These are phyloP conservation scores for Trichoderma gracile DNA, from an alignment of 2,329 filamentous ascomycete genomes.

Conservation along the genomic window DNA sequence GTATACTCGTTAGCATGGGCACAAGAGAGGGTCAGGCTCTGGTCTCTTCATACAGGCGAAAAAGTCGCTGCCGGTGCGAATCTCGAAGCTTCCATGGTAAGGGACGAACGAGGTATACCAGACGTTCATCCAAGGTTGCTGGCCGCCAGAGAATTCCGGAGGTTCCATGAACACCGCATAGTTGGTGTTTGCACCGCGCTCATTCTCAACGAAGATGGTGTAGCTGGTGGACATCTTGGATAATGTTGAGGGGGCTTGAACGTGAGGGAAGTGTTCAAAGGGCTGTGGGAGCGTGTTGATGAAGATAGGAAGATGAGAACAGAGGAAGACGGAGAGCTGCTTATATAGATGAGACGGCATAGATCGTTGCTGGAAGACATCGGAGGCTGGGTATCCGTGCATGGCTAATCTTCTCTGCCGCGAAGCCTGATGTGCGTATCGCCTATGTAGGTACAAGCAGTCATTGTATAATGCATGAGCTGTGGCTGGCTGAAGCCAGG, in stretches of 20 bases:
- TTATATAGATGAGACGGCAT: not conserved
- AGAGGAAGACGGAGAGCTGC: not conserved
- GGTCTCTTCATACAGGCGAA: slow-evolving; percentile 16
- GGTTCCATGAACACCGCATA: slow-evolving; percentile 23
- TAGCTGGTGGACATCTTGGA: slow-evolving; percentile 19
- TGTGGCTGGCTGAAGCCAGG: not conserved
- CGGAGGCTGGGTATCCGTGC: not conserved
- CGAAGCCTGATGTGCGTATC: not conserved
- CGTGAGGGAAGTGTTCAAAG: not conserved
- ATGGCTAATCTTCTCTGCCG: not conserved
- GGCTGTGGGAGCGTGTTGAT: not conserved
- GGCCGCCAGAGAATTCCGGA: slow-evolving; percentile 5
- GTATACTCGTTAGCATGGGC: not conserved
- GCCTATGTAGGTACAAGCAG: not conserved
- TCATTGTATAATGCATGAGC: not conserved
- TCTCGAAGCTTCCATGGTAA: slow-evolving; percentile 6
- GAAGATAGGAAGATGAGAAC: not conserved
- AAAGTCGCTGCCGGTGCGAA: slow-evolving; percentile 13
- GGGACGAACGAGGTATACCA: slow-evolving; percentile 21
- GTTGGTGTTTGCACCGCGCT: slow-evolving; percentile 17
- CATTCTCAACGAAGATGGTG: slow-evolving; percentile 18
- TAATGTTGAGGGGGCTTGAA: not conserved
- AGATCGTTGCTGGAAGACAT: not conserved
- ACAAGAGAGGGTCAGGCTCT: too few species aligned
- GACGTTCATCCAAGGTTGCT: slow-evolving; percentile 20